Base-by-base conservation (phyloP, 1,284 basidiomycete species). In the Ustilago loliicola region DNA sequence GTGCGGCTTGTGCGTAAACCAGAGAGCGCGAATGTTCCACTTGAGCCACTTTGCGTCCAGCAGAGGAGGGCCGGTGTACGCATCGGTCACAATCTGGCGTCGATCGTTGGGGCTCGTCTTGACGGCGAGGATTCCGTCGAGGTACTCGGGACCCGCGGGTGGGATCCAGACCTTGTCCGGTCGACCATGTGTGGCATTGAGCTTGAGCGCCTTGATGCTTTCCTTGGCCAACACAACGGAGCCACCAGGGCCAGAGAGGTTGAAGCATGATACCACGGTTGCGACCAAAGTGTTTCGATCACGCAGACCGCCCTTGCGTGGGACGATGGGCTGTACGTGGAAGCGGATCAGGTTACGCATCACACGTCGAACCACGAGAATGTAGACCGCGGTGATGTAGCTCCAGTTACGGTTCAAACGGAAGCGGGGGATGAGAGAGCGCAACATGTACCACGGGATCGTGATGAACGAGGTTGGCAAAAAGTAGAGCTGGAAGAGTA, bases 11-110 rank as follows among this genome's bases (percentile, higher is more conserved):
- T 78, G 72, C 57, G 83, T 83, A 72, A 83, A 85, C 84, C 84
- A 85, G 50, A 82, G 75, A 2, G 68, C 79, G 27, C 80, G 69
- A 10, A 80, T 56, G 53, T 77, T 76, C 48, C 71, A 72, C 50
- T 85, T 85, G 65, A 84, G 79, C 80, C 80, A 84, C 29, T 72
- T 66, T 11, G 83, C 75, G 11, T 85, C 83, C 17, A 85, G 72
- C 36, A 85, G 61, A 0, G 84, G 72, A 3, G 83, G 80, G 3
- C 84, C 84, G 6, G 71, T 68, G 63, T 85, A 85, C 25, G 34
- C 64, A 6, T 77, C 65, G 1, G 74, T 77, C 13, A 57, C 63
- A 45, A 77, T 69, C 42, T 51, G 19, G 23, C 74, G 74, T 32
- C 66, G 65, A 64, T 77, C 74, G 58, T 63, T 64, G 68, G 73